These are phyloP conservation scores for Glaciozyma martinii DNA, from an alignment of 768 basidiomycete species.

Conservation along the genomic window DNA sequence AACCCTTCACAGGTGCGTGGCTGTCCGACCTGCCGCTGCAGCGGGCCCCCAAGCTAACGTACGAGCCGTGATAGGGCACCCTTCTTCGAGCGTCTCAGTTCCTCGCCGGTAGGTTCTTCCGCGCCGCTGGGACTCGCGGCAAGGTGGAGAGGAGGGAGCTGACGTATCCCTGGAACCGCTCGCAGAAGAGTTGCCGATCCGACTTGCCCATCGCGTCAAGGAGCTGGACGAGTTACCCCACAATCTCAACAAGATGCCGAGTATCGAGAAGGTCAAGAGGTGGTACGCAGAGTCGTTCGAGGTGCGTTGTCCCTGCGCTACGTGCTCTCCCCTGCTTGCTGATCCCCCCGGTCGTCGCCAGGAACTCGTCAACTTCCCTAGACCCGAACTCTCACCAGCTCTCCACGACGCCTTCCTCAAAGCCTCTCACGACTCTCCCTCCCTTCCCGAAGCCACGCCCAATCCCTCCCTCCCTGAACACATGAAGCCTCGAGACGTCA, in stretches of 20 bases:
- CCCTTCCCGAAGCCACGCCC: slow-evolving; percentile 63
- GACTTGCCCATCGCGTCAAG: slow-evolving; percentile 89
- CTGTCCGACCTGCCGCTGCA: fast-evolving
- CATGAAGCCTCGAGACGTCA: slow-evolving; percentile 27
- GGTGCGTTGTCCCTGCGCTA: slow-evolving; percentile 49
- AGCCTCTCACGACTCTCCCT: slow-evolving; percentile 44
- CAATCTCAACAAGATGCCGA: slow-evolving; percentile 79
- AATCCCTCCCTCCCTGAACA: slow-evolving; percentile 61
- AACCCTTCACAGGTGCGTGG: slow-evolving; percentile 52
- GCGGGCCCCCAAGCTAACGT: background rate
- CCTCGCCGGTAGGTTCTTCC: slow-evolving; percentile 54
- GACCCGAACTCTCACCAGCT: slow-evolving; percentile 58
- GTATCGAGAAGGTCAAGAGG: slow-evolving; percentile 84
- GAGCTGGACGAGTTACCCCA: slow-evolving; percentile 92
- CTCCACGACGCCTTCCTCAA: slow-evolving; percentile 58
- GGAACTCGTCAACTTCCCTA: slow-evolving; percentile 84
- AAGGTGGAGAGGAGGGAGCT: background rate
- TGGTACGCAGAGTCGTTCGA: slow-evolving; percentile 99
- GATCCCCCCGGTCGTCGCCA: slow-evolving; percentile 37
- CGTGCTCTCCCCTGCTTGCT: background rate
- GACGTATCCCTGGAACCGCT: background rate
- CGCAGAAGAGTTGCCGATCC: slow-evolving; percentile 83
- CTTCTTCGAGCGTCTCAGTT: slow-evolving; percentile 87
- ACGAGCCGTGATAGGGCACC: slow-evolving; percentile 54
- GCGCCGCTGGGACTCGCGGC: slow-evolving; percentile 77